These are phyloP conservation scores for Penicillium sp. DNA, from an alignment of 2,329 filamentous ascomycete species.

Conservation along the genomic window DNA sequence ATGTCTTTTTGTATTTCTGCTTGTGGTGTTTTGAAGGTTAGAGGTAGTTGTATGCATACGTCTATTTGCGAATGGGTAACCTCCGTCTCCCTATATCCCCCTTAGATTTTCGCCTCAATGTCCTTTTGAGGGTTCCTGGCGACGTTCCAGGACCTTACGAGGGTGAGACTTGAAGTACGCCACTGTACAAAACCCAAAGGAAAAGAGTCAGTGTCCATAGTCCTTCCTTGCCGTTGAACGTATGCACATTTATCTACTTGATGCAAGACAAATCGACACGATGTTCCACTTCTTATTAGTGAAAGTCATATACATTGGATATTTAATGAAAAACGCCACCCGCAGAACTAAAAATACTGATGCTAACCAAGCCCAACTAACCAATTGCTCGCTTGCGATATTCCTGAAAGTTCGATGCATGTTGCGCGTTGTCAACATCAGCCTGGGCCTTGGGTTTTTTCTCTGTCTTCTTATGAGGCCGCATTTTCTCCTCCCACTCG, in stretches of 20 bases:
- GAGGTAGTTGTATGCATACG: background rate
- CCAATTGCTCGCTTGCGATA: slow-evolving; percentile 50
- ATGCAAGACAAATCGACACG: background rate
- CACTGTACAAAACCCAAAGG: no score
- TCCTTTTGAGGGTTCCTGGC: background rate
- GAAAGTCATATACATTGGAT: slow-evolving; percentile 14
- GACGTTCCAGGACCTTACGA: background rate
- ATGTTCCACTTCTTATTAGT: background rate
- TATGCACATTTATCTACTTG: background rate
- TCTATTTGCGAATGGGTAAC: no score
- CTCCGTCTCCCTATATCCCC: no score
- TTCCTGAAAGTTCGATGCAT: slow-evolving; percentile 50
- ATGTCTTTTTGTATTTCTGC: background rate
- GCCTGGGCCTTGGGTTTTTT: slow-evolving; percentile 29
- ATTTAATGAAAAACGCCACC: background rate
- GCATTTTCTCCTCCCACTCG: slow-evolving; percentile 54
- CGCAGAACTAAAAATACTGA: background rate
- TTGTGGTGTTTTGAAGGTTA: background rate
- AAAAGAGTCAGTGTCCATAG: background rate
- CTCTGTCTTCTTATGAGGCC: slow-evolving; percentile 40
- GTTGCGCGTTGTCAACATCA: slow-evolving; percentile 21
- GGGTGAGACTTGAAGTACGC: background rate
- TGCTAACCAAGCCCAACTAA: slow-evolving; percentile 13
- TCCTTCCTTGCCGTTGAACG: background rate
- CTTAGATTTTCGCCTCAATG: background rate